Percentiles rank a stretch among this genome's conserved stretches.
Evolutionary conservation across 441 rosid species (phyloP).

Genomic region (California macrophylla): DNA sequence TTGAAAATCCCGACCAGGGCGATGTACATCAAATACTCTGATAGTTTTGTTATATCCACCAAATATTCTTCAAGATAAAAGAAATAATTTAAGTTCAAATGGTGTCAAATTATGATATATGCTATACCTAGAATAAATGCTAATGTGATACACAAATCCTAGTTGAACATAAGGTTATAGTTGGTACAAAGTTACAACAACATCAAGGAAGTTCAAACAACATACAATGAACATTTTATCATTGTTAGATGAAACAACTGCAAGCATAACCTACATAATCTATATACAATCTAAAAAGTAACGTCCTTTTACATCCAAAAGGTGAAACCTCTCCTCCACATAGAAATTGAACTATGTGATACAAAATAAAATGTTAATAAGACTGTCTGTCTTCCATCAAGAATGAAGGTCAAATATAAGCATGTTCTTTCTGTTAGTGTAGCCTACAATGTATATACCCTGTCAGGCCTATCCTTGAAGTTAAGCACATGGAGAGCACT

Average conservation of each 20-base stretch:
- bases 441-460: not conserved
- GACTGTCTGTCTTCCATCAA: not conserved
- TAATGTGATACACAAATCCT: not conserved
- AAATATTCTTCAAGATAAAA: constrained; percentile 49
- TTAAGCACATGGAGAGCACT: not conserved
- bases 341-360: constrained; percentile 2
- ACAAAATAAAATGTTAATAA: not conserved
- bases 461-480: not conserved
- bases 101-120: not conserved
- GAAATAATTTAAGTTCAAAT: constrained; percentile 8
- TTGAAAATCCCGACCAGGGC: constrained; percentile 84
- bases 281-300: not conserved
- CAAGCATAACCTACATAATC: not conserved
- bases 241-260: not conserved
- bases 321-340: not conserved
- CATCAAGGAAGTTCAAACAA: too few relatives aligned
- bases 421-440: not conserved
- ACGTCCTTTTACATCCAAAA: not conserved
- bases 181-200: not conserved
- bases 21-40: constrained; percentile 81
- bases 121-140: not conserved
- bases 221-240: not conserved
- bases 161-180: not conserved
- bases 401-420: not conserved
- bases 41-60: constrained; percentile 82